Evolutionary conservation across 2,329 filamentous ascomycete genomes (phyloP), one percentile per base, ranked within the genome.

Genomic region (Ceratocystis harringtonii): DNA sequence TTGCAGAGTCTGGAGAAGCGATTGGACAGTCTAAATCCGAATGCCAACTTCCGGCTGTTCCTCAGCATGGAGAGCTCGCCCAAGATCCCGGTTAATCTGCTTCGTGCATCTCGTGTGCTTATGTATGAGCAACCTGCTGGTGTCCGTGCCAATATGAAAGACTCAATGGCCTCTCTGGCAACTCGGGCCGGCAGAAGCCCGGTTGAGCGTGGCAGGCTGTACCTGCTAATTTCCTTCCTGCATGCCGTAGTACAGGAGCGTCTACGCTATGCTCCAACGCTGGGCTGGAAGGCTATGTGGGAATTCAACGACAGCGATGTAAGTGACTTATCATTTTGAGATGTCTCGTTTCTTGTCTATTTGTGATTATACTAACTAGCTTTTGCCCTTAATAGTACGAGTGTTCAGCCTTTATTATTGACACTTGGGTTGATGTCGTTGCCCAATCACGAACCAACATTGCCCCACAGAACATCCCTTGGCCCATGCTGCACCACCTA

Each of bases 241-340:
- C 94, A 99, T 73, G 95, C 94, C 5, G 92, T 99, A 45, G 86
- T 96, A 10, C 94, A 99, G 75, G 94, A 99, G 75, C 83, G 95
- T 70, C 79, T 99, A 68, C 88, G 94, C 68, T 99, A 99, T 74
- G 92, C 92, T 28, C 95, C 94, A 0, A 92, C 83, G 66, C 79
- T 99, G 65, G 94, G 94, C 68, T 99, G 94, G 94, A 96, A 95
- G 79, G 90, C 91, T 64, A 96, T 96, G 81, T 99, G 95, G 94
- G 95, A 99, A 76, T 99, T 99, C 76, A 99, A 99, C 74, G 95
- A 99, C 76, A 95, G 92, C 71, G 94, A 99, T 76, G 90, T 95
- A 84, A 88, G 89, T 86, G 70, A 52, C 7, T n/a, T 17, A 7
- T 30, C 19, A 43, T 22, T 10, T 52, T 19, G 2, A 8, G 48